These are phyloP conservation scores for Diaporthe destruens DNA, from an alignment of 2,329 filamentous ascomycete genomes.

Conservation along the genomic window DNA sequence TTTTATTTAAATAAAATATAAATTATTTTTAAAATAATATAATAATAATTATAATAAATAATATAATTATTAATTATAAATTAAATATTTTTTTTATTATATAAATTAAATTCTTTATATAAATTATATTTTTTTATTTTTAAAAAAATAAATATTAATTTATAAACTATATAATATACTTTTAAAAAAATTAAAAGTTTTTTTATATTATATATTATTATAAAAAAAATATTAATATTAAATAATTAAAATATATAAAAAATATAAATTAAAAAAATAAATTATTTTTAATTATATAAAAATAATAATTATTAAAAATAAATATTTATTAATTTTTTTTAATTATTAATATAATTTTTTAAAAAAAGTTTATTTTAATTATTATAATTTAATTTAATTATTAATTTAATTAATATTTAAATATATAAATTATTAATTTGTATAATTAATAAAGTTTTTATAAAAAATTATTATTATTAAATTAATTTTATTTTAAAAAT, in stretches of 20 bases:
- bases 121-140: neutral
- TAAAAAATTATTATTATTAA: neutral
- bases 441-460: neutral
- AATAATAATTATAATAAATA: neutral
- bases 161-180: too few relatives aligned
- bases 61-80: neutral
- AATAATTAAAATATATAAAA: neutral
- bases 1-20: neutral
- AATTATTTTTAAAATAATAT: neutral
- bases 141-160: neutral
- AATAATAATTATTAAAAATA: neutral
- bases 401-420: neutral
- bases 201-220: neutral
- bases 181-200: neutral
- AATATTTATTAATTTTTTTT: neutral
- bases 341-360: neutral
- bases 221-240: neutral
- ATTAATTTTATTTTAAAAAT: neutral
- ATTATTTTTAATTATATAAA: neutral
- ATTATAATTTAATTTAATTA: neutral
- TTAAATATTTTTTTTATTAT: too few relatives aligned
- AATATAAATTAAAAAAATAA: neutral
- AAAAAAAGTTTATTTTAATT: neutral
- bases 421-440: neutral
- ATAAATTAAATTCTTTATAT: neutral